phyloP scores from a whole-genome alignment of 352 stramenopile species.

The Pythium periplocum region DNA sequence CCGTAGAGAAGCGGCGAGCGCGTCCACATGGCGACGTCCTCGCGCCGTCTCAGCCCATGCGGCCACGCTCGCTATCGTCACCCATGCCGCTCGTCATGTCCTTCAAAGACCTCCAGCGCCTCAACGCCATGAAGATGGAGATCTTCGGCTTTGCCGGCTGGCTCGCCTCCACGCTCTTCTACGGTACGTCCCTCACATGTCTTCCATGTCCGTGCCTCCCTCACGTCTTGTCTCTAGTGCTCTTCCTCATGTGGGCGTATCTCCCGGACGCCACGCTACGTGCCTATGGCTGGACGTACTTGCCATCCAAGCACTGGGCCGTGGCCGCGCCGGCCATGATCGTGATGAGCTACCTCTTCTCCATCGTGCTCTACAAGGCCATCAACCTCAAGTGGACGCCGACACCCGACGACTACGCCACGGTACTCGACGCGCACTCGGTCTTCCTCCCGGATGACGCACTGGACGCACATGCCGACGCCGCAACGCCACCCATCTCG shows the following conservation, averaged over 20 bases:
- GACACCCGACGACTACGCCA: slow-evolving; percentile 69
- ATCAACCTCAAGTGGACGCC: slow-evolving; percentile 77
- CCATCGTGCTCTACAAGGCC: slow-evolving; percentile 79
- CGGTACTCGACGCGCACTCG: slow-evolving; percentile 64
- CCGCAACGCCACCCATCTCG: slow-evolving; percentile 65
- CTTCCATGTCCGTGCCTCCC: background rate
- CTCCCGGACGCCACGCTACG: slow-evolving; percentile 72
- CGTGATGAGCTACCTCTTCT: slow-evolving; percentile 78
- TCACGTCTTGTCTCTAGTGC: slow-evolving; percentile 28
- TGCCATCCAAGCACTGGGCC: slow-evolving; percentile 88
- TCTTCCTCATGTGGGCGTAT: slow-evolving; percentile 88
- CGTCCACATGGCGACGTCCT: background rate
- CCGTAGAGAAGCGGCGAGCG: background rate
- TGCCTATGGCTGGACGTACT: slow-evolving; percentile 83
- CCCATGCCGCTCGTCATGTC: slow-evolving; percentile 30
- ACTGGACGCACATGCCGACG: slow-evolving; percentile 34
- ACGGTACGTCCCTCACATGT: slow-evolving; percentile 31
- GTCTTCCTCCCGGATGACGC: slow-evolving; percentile 41
- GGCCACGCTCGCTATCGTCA: slow-evolving; percentile 15
- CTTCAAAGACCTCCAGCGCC: slow-evolving; percentile 77
- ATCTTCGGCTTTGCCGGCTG: slow-evolving; percentile 85
- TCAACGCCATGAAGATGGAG: slow-evolving; percentile 81
- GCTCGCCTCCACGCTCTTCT: slow-evolving; percentile 73
- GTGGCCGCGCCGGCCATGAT: slow-evolving; percentile 83
- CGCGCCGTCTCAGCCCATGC: background rate